Percentiles rank a stretch among this genome's conserved stretches.
Evolutionary conservation across 2,329 filamentous ascomycete genomes (phyloP).

Genomic region (Aureobasidium uvarum): DNA sequence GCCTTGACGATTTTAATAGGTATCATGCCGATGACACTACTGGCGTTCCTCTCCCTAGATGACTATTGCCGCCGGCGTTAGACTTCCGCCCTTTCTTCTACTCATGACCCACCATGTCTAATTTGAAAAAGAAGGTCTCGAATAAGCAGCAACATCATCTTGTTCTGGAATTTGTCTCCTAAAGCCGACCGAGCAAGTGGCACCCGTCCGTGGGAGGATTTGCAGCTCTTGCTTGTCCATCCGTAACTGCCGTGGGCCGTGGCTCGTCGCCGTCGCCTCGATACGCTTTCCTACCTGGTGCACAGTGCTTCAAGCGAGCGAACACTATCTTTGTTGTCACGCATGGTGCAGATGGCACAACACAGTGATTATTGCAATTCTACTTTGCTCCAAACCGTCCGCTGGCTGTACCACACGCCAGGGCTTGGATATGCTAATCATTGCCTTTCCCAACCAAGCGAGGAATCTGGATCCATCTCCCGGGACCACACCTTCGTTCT

Average conservation of each 20-base stretch:
- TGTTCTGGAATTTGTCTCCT: conserved; percentile 12
- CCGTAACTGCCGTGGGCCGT: conserved; percentile 21
- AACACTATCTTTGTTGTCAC: conserved; percentile 22
- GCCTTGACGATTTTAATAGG: conserved; percentile 15
- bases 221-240: conserved; percentile 15
- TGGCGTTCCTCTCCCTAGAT: conserved; percentile 13
- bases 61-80: conserved; percentile 20
- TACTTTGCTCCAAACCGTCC: conserved; percentile 17
- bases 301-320: conserved; percentile 15
- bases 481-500: conserved; percentile 18
- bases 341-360: conserved; percentile 20
- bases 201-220: neutral
- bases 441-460: conserved; percentile 23
- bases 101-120: conserved; percentile 19
- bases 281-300: conserved; percentile 5
- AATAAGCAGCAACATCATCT: conserved; percentile 22
- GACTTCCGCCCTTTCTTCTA: conserved; percentile 18
- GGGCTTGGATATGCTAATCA: conserved; percentile 19
- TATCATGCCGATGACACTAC: conserved; percentile 16
- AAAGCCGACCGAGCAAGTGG: conserved; percentile 16
- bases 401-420: conserved; percentile 23
- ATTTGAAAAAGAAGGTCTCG: conserved; percentile 21
- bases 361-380: conserved; percentile 13
- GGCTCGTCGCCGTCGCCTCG: conserved; percentile 4
- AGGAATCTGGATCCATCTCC: conserved; percentile 25